Base-by-base conservation (phyloP, 2,329 filamentous ascomycete genomes). In the Xylaria sp. region DNA sequence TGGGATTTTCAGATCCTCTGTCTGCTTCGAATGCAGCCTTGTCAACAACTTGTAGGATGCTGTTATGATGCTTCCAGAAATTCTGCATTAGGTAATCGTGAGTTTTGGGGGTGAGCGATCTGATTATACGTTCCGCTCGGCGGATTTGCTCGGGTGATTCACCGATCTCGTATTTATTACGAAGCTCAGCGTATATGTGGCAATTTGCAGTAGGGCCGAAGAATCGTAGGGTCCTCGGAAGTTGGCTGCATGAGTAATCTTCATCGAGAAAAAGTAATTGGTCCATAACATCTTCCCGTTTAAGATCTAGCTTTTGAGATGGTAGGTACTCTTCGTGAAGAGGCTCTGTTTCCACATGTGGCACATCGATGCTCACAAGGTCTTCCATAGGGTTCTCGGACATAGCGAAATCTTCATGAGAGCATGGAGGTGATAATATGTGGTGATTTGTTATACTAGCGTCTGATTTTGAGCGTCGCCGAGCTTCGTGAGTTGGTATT, bases 71-170 rank as follows among this genome's bases (percentile, higher is more conserved):
- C 13, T 65, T 62, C 69, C 69, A 71, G 47, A 69, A 71, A 22
- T 51, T 68, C 31, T 69, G 67, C 69, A 71, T 71, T 25, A 71
- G 56, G 20, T 66, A 62, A 47, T 71, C 67, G 15, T 69, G 56
- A 1, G 69, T 69, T 53, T 71, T 62, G 2, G 69, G 69, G 5
- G 69, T 53, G 11, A 71, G 67, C n/a, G 67, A 69, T 54, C 67
- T 59, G 51, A 69, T 71, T 5, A 71, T 55, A 39, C 69, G 69
- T 61, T 71, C 67, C 10, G 69, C 69, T 44, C 69, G 64, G 15
- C 69, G 67, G 10, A 55, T 54, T 47, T 69, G 67, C 51, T 68
- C 67, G 1, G 65, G 38, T 22, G 67, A 44, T 42, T 69, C 67
- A 51, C 51, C 66, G 2, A 45, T 62, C 22, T 66, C 44, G 53